Evolutionary conservation across 163 green algal species (phyloP).

Genomic region (Chloroidium sp.): DNA sequence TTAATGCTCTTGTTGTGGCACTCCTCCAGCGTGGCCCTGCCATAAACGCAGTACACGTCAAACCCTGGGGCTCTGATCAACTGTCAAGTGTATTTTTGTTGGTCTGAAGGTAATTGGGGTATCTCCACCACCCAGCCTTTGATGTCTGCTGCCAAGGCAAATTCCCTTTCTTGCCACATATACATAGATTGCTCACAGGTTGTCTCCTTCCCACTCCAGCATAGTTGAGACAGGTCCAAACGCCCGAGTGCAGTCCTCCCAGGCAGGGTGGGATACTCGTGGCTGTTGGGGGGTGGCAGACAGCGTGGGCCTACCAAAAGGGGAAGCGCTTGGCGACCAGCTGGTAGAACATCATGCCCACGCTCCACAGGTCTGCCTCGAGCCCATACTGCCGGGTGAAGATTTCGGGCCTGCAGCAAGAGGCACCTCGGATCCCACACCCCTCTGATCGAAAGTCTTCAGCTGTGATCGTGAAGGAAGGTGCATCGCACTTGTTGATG

Average conservation of each 20-base stretch:
- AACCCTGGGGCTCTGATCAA: neutral
- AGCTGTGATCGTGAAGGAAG: neutral
- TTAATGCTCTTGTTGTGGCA: constrained; percentile 13
- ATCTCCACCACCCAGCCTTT: too few species aligned
- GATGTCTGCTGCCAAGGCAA: too few species aligned
- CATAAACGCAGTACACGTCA: neutral
- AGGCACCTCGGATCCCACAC: neutral
- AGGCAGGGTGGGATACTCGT: too few species aligned
- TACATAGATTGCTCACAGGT: too few species aligned
- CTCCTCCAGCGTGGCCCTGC: constrained; percentile 21
- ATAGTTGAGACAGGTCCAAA: too few species aligned
- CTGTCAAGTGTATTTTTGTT: neutral
- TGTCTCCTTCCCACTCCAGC: too few species aligned
- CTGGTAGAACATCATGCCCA: constrained; percentile 71
- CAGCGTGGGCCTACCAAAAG: constrained; percentile 37
- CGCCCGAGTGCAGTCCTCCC: too few species aligned
- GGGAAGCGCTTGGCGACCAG: constrained; percentile 55
- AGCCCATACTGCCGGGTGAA: constrained; percentile 37
- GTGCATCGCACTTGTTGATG: too few species aligned
- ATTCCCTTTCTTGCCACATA: too few species aligned
- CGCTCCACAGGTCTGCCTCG: constrained; percentile 52
- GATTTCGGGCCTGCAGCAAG: constrained; percentile 33
- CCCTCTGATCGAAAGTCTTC: neutral
- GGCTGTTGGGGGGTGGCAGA: too few species aligned
- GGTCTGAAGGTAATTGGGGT: too few species aligned